These are phyloP conservation scores for Carnegiea gigantea DNA, from an alignment of 179 eudicot genomes.

Conservation along the genomic window DNA sequence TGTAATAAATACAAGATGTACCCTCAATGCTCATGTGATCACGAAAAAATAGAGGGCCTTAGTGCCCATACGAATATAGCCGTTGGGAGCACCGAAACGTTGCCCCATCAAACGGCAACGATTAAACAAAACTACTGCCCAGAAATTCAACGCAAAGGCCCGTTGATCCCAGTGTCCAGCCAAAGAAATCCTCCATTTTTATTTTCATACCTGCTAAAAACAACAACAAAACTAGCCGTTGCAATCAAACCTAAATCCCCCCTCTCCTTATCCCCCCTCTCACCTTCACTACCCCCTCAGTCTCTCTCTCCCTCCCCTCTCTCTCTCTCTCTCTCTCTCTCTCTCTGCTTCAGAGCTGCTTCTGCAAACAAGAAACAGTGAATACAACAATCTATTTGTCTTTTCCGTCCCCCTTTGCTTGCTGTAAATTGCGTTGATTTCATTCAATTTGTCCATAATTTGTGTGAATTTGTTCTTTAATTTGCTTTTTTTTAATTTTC, in stretches of 20 bases:
- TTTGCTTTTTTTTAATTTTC: not conserved
- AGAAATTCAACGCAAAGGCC: conserved; percentile 32
- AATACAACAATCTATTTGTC: not conserved
- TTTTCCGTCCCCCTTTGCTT: too few relatives aligned
- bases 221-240: conserved; percentile 60
- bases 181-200: not conserved
- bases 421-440: not conserved
- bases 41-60: too few relatives aligned
- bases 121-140: not conserved
- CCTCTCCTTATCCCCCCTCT: conserved; percentile 16
- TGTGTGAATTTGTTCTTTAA: not conserved
- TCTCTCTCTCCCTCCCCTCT: conserved; percentile 10
- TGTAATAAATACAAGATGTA: too few relatives aligned
- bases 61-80: not conserved
- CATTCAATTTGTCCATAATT: not conserved
- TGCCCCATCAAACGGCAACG: not conserved
- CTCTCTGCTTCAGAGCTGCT: not conserved
- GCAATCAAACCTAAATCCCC: conserved; percentile 14
- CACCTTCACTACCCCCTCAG: conserved; percentile 7
- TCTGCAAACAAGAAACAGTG: not conserved
- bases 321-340: conserved; percentile 11
- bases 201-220: not conserved
- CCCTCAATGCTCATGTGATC: too few relatives aligned
- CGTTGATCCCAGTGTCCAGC: conserved; percentile 26
- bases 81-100: conserved; percentile 8